A percentile compares a stretch with the other conserved stretches of the same genome.
phyloP scores from a whole-genome alignment of 73 alveolate species.

The Breviolum minutum region DNA sequence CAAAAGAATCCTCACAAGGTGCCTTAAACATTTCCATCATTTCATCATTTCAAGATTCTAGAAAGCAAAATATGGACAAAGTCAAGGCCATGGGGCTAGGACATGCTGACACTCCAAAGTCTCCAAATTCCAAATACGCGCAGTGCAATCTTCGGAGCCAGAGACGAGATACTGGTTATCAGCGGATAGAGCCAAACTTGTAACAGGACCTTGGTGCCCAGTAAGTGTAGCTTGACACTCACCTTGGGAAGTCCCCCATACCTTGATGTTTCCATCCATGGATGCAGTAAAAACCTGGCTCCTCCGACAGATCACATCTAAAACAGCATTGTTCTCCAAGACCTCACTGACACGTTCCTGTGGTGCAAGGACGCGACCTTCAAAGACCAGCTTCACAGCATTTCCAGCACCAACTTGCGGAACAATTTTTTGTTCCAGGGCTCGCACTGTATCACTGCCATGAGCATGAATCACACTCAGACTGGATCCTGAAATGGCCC shows the following conservation, averaged over 20 bases:
- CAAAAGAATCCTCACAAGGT: too few relatives aligned
- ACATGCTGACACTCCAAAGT: slow-evolving; percentile 14
- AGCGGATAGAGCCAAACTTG: slow-evolving; percentile 55
- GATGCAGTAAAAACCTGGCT: slow-evolving; percentile 77
- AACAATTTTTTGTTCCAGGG: slow-evolving; percentile 24
- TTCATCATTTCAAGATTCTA: not conserved
- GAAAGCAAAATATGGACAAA: too few relatives aligned
- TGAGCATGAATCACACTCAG: slow-evolving; percentile 5
- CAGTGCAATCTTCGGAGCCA: slow-evolving; percentile 90
- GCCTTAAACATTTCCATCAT: not conserved
- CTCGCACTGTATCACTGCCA: slow-evolving; percentile 65
- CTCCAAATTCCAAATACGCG: slow-evolving; percentile 84
- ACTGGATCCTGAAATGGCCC: slow-evolving; percentile 74
- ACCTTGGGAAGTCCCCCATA: slow-evolving; percentile 77
- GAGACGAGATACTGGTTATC: slow-evolving; percentile 50
- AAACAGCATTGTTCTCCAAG: not conserved
- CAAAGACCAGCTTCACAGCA: slow-evolving; percentile 52
- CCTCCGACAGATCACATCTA: slow-evolving; percentile 32
- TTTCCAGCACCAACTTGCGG: slow-evolving; percentile 56
- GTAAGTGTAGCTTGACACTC: slow-evolving; percentile 70
- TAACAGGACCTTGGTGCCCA: slow-evolving; percentile 65
- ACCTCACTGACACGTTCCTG: slow-evolving; percentile 66
- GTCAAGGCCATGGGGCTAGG: not conserved
- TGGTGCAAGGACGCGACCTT: slow-evolving; percentile 37
- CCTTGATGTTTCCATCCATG: slow-evolving; percentile 30